Percentiles rank a stretch among this genome's conserved stretches.
Evolutionary conservation across 1,284 basidiomycete species (phyloP).

Genomic region (Blastosporella zonata): DNA sequence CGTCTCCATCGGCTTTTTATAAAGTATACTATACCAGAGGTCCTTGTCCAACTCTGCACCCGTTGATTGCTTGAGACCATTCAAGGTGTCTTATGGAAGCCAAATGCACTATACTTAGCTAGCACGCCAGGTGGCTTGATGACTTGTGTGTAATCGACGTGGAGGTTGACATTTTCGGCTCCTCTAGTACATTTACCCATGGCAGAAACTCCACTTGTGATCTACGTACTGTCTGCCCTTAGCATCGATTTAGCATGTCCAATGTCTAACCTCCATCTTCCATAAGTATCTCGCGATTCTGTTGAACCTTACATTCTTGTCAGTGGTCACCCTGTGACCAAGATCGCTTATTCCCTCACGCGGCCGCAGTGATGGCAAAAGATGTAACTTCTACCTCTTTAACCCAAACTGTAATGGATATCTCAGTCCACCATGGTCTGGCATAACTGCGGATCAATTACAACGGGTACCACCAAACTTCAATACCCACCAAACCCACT

Average conservation of each 20-base stretch:
- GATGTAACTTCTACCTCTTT: conserved; percentile 2
- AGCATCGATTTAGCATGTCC: neutral
- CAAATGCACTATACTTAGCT: conserved; percentile 1
- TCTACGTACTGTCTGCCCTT: neutral
- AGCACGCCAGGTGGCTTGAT: conserved; percentile 4
- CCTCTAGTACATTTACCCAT: conserved; percentile 6
- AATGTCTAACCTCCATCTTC: neutral
- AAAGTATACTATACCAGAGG: neutral
- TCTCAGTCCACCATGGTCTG: conserved; percentile 14
- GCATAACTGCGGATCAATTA: conserved; percentile 33
- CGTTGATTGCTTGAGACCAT: neutral
- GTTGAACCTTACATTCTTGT: conserved; percentile 8
- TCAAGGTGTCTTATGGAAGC: neutral
- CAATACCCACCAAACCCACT: conserved; percentile 7
- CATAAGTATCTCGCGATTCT: conserved; percentile 3
- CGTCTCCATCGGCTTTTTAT: conserved; percentile 9
- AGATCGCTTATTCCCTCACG: conserved; percentile 9
- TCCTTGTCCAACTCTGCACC: conserved; percentile 6
- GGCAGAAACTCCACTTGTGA: conserved; percentile 4
- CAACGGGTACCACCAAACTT: conserved; percentile 25
- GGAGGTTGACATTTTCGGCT: conserved; percentile 7
- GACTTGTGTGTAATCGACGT: conserved; percentile 2
- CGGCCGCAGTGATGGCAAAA: conserved; percentile 9
- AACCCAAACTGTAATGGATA: conserved; percentile 1
- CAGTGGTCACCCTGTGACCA: conserved; percentile 13